Base-by-base conservation (phyloP, 2,329 filamentous ascomycete genomes). In the Fusarium oligoseptatum region DNA sequence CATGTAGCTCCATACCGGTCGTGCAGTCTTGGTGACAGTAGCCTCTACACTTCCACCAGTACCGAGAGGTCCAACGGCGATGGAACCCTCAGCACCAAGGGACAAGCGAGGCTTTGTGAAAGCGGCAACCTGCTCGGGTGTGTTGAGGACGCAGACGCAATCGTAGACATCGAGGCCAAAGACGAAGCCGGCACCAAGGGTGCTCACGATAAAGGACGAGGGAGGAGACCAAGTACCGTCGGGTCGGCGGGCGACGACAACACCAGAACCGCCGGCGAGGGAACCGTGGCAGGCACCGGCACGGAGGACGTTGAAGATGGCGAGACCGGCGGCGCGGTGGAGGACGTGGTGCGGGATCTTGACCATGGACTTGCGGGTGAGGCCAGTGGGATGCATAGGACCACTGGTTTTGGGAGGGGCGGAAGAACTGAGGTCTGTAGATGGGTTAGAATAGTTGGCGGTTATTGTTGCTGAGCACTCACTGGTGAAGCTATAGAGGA, bases 1-100 rank as follows among this genome's bases (percentile, higher is more conserved):
- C 82, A 95, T 89, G 80, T 97, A 97, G 34, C 92, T 95, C 87
- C 92, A 96, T 8, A 95, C 88, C 0, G 94, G 93, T 32, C 90
- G 87, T 74, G 71, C 78, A 0, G 79, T 80, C 72, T 77, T 78
- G 55, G 76, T 78, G 0, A 81, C 69, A 0, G 81, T 81, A 11
- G 82, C 76, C 41, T 84, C 82, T 17, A 94, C 83, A 3, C 92
- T 85, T 9, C 89, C 92, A 17, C 93, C 93, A 3, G 91, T 84
- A 10, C 93, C 89, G 1, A 90, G 82, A 6, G 84, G 84, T 1
- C 84, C 89, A 3, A 92, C 88, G n/a, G 90, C 88, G 15, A 91
- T 89, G 67, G 90, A 92, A n/a, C 93, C 84, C 78, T 93, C 92
- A 15, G 92, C 91, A 1, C 93, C 93, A 3, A 95, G 83, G 0